Evolutionary conservation across 1,284 basidiomycete species (phyloP).

Genomic region (Moesziomyces sp.): DNA sequence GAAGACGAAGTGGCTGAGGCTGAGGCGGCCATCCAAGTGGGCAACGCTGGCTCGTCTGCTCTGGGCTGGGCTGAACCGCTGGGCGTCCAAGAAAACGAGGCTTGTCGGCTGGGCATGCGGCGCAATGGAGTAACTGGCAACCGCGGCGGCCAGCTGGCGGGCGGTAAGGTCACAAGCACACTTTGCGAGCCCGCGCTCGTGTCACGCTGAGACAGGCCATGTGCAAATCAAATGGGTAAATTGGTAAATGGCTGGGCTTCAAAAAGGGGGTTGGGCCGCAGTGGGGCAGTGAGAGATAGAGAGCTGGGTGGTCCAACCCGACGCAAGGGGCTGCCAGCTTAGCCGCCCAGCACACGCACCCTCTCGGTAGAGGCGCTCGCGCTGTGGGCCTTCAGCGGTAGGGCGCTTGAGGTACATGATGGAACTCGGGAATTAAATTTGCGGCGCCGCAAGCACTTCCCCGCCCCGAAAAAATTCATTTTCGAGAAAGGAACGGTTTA

Average conservation of each 20-base stretch:
- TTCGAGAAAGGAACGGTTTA: no score
- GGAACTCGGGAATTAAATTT: not conserved
- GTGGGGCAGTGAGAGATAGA: no score
- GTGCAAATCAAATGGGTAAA: not conserved
- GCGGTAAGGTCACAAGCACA: not conserved
- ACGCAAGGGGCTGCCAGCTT: not conserved
- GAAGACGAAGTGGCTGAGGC: no score
- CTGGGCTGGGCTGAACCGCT: not conserved
- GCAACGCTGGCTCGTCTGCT: no score
- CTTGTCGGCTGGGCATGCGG: not conserved
- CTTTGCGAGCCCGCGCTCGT: not conserved
- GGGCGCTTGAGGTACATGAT: not conserved
- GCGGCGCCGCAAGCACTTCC: not conserved
- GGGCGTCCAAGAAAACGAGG: not conserved
- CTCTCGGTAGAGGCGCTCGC: no score
- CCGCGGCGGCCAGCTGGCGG: no score
- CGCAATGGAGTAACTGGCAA: not conserved
- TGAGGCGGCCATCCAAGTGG: no score
- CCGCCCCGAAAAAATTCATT: no score
- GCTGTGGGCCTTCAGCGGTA: not conserved
- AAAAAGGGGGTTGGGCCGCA: not conserved
- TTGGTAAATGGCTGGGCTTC: not conserved
- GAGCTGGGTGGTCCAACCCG: not conserved
- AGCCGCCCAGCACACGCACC: slow-evolving; percentile 1
- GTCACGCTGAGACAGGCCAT: not conserved